A percentile compares a stretch with the other conserved stretches of the same genome.
Conservation (phyloP, 2,329 filamentous ascomycete genomes). For the Paracoccidioides lutzii region DNA sequence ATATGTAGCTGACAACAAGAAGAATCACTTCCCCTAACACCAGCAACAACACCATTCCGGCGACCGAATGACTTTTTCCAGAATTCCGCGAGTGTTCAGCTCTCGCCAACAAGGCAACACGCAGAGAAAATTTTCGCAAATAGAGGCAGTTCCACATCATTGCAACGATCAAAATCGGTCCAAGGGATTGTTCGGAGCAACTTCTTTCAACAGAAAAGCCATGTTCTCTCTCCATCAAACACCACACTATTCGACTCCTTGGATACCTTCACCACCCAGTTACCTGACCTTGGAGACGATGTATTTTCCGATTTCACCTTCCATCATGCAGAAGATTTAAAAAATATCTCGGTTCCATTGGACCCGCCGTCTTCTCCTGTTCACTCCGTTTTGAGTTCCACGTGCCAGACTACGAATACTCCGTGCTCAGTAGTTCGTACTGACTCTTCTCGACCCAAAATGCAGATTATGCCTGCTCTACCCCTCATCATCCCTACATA, state of each 20-base stretch:
- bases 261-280: conserved; percentile 44
- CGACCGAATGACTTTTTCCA: conserved; percentile 26
- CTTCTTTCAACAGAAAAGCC: conserved; percentile 26
- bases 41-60: conserved; percentile 48
- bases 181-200: conserved; percentile 31
- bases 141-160: conserved; percentile 25
- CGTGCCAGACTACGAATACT: conserved; percentile 40
- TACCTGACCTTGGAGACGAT: conserved; percentile 7
- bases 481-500: conserved; percentile 15
- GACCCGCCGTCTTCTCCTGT: conserved; percentile 29
- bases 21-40: conserved; percentile 46
- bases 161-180: conserved; percentile 35
- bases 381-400: conserved; percentile 40
- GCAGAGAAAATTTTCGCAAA: conserved; percentile 18
- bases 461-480: conserved; percentile 20
- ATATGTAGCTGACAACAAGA: not conserved
- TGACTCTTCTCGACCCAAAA: conserved; percentile 13
- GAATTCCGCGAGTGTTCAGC: conserved; percentile 27
- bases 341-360: conserved; percentile 15
- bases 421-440: conserved; percentile 4
- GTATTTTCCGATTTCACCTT: conserved; percentile 11
- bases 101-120: conserved; percentile 27
- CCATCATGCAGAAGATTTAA: conserved; percentile 6
- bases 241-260: conserved; percentile 36
- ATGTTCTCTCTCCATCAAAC: conserved; percentile 45